Base-by-base conservation (phyloP, 176 grass and related monocot genomes). In the Leersia perrieri region DNA sequence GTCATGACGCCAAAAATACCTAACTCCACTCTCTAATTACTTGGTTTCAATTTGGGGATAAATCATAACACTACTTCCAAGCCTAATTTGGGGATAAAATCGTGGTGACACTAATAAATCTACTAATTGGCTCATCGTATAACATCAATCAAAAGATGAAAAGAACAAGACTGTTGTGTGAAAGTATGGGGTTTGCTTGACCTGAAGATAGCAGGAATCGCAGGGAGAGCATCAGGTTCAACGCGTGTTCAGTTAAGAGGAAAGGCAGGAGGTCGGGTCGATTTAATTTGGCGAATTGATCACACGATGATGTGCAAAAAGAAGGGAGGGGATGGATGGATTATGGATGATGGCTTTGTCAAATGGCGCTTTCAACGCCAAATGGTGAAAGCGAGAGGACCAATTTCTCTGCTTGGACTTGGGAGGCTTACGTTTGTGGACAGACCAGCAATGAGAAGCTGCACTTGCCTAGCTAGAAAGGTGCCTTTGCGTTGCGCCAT, bases 331-430 rank as follows among this genome's bases (percentile, higher is more conserved):
- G 13, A 15, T 38, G 33, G 63, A 66, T n/a, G 15, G 57, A 29
- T 45, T 35, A 58, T 45, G 68, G 55, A 79, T 49, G 55, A 79
- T 49, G 29, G 66, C 61, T 31, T 10, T 70, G 63, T 80, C 76
- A 47, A 41, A 33, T 69, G 87, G 66, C 76, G 69, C 47, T 73
- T 71, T 81, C 79, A 22, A 72, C 34, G 87, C 45, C 87, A 84
- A 80, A 75, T 69, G 33, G 63, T 13, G 83, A 88, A 80, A 88
- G 64, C 38, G 81, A 84, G 20, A 41, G 38, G 51, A 60, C 2
- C 84, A 32, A 2, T 20, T 27, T 73, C 77, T 81, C 41, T 64
- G 55, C 64, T 58, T 74, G 70, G 71, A 32, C 70, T 9, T 29
- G 22, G 44, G 68, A 47, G 68, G 68, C 69, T 33, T 72, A 62